A percentile compares a stretch with the other conserved stretches of the same genome.
Evolutionary conservation across 2,329 filamentous ascomycete species (phyloP).

Genomic region (Mycosphaerella sp.): DNA sequence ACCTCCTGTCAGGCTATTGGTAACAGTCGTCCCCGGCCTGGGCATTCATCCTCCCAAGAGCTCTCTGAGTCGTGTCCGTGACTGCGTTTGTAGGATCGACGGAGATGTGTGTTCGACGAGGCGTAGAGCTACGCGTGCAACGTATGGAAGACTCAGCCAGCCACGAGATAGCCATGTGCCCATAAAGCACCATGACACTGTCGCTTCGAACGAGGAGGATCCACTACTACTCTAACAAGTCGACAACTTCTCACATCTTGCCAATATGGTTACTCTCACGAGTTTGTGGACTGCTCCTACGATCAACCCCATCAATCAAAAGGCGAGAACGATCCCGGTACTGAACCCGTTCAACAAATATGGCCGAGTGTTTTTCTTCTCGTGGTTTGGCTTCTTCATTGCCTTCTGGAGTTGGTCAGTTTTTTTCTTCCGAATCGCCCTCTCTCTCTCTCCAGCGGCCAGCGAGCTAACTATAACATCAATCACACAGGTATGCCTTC

Average conservation of each 20-base stretch:
- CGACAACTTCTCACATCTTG: neutral
- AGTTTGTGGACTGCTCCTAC: constrained; percentile 53
- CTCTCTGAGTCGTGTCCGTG: neutral
- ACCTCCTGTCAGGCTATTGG: neutral
- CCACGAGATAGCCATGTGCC: neutral
- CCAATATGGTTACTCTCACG: constrained; percentile 9
- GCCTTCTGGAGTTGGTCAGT: constrained; percentile 72
- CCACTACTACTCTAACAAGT: neutral
- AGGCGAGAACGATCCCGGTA: constrained; percentile 71
- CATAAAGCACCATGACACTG: neutral
- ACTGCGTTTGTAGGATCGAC: neutral
- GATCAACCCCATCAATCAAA: constrained; percentile 76
- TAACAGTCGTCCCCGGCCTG: neutral
- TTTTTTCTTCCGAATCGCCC: neutral
- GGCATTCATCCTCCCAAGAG: neutral
- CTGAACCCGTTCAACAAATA: constrained; percentile 73
- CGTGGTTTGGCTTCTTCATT: constrained; percentile 78
- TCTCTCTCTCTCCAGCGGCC: neutral
- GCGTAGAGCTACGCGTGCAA: neutral
- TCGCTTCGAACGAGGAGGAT: neutral
- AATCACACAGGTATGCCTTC: constrained; percentile 65
- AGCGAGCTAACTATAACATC: neutral
- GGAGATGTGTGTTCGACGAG: neutral
- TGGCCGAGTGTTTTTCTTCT: constrained; percentile 83
- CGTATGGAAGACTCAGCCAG: neutral